Evolutionary conservation across 1,139 yeast genomes (phyloP).

Genomic region (Candida sanyaensis): DNA sequence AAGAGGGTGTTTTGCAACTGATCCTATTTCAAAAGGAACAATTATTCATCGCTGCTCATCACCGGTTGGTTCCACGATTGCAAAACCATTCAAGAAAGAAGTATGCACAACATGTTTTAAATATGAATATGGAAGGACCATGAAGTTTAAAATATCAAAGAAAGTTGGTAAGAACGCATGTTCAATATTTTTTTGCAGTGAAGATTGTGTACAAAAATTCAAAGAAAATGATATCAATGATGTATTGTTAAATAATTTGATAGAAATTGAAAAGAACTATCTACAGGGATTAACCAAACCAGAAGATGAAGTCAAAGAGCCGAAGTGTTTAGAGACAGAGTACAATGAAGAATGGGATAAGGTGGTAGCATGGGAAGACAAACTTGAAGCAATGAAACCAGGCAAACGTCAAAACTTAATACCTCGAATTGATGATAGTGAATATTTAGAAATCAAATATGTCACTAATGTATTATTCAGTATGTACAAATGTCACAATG

Average conservation of each 20-base stretch:
- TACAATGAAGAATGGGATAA: slow-evolving; percentile 29
- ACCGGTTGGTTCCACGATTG: slow-evolving; percentile 51
- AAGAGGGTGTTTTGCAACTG: slow-evolving; percentile 61
- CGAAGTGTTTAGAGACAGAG: slow-evolving; percentile 18
- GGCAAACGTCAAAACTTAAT: slow-evolving; percentile 28
- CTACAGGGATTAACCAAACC: slow-evolving; percentile 24
- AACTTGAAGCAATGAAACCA: slow-evolving; percentile 25
- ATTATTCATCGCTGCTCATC: slow-evolving; percentile 37
- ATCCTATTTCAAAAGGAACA: slow-evolving; percentile 41
- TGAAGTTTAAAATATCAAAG: slow-evolving; percentile 41
- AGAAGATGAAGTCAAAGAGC: slow-evolving; percentile 20
- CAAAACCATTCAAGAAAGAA: slow-evolving; percentile 62
- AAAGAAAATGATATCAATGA: slow-evolving; percentile 21
- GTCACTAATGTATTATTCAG: slow-evolving; percentile 33
- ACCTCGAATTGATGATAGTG: slow-evolving; percentile 37
- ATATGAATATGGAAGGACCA: slow-evolving; percentile 50
- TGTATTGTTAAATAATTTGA: slow-evolving; percentile 23
- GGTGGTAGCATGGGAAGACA: slow-evolving; percentile 39
- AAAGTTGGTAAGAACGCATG: slow-evolving; percentile 59
- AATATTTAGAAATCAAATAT: slow-evolving; percentile 41
- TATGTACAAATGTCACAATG: slow-evolving; percentile 16
- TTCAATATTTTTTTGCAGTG: slow-evolving; percentile 56
- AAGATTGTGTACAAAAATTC: slow-evolving; percentile 43
- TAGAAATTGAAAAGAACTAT: slow-evolving; percentile 29
- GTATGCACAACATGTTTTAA: slow-evolving; percentile 60